A percentile compares a stretch with the other conserved stretches of the same genome.
phyloP scores from a whole-genome alignment of 164 flowering plant species.

The Nymphaea colorata region DNA sequence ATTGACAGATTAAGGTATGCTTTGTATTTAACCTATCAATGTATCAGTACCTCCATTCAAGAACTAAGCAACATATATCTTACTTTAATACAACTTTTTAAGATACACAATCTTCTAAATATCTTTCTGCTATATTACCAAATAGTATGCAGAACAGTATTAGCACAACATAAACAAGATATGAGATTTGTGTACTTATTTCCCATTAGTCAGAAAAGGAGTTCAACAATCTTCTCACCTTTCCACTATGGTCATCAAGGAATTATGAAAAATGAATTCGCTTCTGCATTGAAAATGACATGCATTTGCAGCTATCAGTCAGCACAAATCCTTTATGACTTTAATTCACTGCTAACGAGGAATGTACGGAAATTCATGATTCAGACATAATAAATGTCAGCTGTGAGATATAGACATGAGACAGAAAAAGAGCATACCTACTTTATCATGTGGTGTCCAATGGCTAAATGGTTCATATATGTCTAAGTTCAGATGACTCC shows the following conservation, averaged over 20 bases:
- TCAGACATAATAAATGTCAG: not conserved
- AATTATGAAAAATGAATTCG: slow-evolving; percentile 74
- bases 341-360: slow-evolving; percentile 59
- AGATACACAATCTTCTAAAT: too few species aligned
- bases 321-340: slow-evolving; percentile 76
- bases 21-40: too few species aligned
- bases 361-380: slow-evolving; percentile 49
- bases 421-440: not conserved
- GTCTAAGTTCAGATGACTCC: slow-evolving; percentile 66
- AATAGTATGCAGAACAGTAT: too few species aligned
- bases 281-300: slow-evolving; percentile 64
- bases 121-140: too few species aligned
- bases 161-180: too few species aligned
- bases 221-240: slow-evolving; percentile 40
- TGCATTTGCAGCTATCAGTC: slow-evolving; percentile 47
- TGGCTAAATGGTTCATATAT: slow-evolving; percentile 58
- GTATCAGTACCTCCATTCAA: too few species aligned
- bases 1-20: too few species aligned
- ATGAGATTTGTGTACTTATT: too few species aligned
- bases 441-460: slow-evolving; percentile 60
- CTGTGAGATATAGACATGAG: not conserved
- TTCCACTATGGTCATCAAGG: slow-evolving; percentile 95
- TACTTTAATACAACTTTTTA: too few species aligned
- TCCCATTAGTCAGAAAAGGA: too few species aligned
- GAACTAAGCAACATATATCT: too few species aligned